Evolutionary conservation across 306 rosid genomes (phyloP).

Genomic region (Oemleria cerasiformis): DNA sequence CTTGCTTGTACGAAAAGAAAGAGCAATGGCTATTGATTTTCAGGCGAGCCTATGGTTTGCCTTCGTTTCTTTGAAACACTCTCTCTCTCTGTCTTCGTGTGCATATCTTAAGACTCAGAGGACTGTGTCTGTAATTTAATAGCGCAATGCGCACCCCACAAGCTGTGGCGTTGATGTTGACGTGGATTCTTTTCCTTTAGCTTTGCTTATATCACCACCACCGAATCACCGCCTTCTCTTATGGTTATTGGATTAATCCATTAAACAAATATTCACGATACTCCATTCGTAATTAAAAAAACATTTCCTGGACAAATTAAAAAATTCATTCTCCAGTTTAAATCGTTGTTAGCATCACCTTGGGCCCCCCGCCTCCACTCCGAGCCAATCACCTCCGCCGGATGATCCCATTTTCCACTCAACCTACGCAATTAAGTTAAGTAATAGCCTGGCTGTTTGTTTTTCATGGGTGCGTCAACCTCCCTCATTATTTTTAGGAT

Average conservation of each 20-base stretch:
- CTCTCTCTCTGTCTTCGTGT: not conserved
- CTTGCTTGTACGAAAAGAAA: conserved; percentile 2
- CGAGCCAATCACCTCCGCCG: conserved; percentile 7
- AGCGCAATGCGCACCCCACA: conserved; percentile 20
- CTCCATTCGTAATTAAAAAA: not conserved
- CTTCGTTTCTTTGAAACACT: too few relatives aligned
- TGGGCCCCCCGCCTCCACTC: not conserved
- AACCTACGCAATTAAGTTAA: not conserved
- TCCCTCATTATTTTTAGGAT: not conserved
- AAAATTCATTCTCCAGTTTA: not conserved
- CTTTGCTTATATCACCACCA: conserved; percentile 25
- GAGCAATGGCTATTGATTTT: not conserved
- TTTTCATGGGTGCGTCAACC: not conserved
- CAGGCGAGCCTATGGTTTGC: not conserved
- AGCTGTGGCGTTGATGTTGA: conserved; percentile 8
- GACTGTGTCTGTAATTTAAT: not conserved
- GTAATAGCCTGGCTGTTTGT: not conserved
- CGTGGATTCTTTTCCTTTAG: conserved; percentile 24
- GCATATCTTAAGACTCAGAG: too few relatives aligned
- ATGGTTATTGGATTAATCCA: not conserved
- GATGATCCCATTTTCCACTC: conserved; percentile 25
- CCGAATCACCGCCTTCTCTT: conserved; percentile 15
- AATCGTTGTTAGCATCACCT: conserved; percentile 29
- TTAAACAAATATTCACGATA: not conserved
- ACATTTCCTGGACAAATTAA: not conserved